These are phyloP conservation scores for Melaleuca quinquenervia DNA, from an alignment of 345 rosid genomes.

Conservation along the genomic window DNA sequence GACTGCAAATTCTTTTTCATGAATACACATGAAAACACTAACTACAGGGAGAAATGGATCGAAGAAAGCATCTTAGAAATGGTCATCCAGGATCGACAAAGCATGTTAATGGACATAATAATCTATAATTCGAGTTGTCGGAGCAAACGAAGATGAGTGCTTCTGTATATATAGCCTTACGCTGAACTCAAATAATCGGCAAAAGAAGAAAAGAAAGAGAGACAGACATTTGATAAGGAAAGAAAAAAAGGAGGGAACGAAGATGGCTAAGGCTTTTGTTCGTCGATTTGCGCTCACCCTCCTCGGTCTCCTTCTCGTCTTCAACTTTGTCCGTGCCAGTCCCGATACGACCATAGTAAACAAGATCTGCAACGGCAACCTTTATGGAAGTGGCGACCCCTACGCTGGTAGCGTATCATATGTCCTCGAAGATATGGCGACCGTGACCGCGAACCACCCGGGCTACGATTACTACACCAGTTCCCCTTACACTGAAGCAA, in stretches of 20 bases:
- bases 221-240: accelerated
- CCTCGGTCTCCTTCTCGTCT: not conserved
- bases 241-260: not conserved
- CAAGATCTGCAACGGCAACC: not conserved
- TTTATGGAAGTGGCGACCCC: not conserved
- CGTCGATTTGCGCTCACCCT: not conserved
- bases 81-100: not conserved
- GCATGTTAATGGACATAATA: not conserved
- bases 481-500: not conserved
- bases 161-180: not conserved
- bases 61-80: not conserved
- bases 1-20: not conserved
- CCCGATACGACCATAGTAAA: not conserved
- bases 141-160: not conserved
- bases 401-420: not conserved
- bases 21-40: not conserved
- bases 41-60: not conserved
- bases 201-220: not conserved
- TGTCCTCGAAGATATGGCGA: not conserved
- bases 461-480: not conserved
- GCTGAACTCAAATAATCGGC: not conserved
- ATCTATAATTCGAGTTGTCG: not conserved
- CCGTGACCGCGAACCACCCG: not conserved
- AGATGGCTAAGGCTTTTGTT: not conserved
- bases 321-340: not conserved